Base-by-base conservation (phyloP, 371 early-diverging fungal species). In the Mortierella sp. region DNA sequence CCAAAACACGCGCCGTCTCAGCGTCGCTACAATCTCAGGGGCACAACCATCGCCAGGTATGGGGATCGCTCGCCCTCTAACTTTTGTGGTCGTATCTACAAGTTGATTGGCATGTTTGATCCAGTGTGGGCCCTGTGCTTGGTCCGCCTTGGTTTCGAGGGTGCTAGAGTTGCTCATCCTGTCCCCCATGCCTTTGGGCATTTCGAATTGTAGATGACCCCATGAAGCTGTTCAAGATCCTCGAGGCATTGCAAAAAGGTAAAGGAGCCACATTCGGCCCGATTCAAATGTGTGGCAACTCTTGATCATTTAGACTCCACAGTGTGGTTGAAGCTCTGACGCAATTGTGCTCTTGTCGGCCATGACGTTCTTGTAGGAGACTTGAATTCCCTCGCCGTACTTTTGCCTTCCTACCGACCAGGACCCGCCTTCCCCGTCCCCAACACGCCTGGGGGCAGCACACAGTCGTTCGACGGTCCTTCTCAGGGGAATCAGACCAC, bases 171-270 rank as follows among this genome's bases (percentile, higher is more conserved):
- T 13, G 9, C 41, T 10, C 22, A 25, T 43, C 44, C 39, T 2
- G 21, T 43, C 21, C 40, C 14, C 28, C 2, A 12, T 27, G 22
- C 25, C 25, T 21, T 39, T 7, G 28, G 19, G 3, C 5, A 21
- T 44, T 21, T 47, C 50, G 25, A 45, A 40, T 51, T 21, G 17
- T 59, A 67, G 76, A 76, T 60, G 76, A 76, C 49, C 76, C 76
- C 50, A 68, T 68, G 69, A 76, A 76, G 58, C 68, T 65, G 76
- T 54, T 76, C 64, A 76, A 76, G 65, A 76, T 76, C 41, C 69
- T 76, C 6, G 76, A 76, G 40, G 76, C 76, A 17, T 54, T 76
- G 22, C 76, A 76, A 51, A 68, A 68, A 48, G 76, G 76, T 68
- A 64, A 54, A 24, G 24, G 3, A 24, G 8, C 21, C 21, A n/a